phyloP scores from a whole-genome alignment of 371 early-diverging fungal species.

The Mortierella sp. region DNA sequence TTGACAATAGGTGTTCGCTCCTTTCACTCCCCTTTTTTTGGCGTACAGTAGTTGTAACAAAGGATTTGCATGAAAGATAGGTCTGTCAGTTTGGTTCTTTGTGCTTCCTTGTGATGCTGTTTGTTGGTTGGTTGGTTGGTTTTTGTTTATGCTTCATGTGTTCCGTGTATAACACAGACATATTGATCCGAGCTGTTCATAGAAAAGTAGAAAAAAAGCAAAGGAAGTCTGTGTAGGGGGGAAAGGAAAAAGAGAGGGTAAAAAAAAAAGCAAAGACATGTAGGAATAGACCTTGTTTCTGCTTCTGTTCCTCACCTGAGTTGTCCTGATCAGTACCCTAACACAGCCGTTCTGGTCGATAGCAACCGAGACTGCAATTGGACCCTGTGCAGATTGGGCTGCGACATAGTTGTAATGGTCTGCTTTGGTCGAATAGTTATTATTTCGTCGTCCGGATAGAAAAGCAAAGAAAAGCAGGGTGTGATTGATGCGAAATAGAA shows the following conservation, averaged over 20 bases:
- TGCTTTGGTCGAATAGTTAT: neutral
- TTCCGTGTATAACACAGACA: neutral
- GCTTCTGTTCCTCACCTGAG: conserved; percentile 20
- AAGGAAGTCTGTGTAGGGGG: neutral
- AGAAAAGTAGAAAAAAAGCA: neutral
- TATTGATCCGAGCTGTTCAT: neutral
- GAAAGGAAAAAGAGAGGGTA: neutral
- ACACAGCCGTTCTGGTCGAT: conserved; percentile 26
- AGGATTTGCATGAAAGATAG: too few species aligned
- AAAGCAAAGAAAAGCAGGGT: neutral
- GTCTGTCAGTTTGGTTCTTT: neutral
- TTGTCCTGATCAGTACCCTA: conserved; percentile 40
- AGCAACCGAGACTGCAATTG: conserved; percentile 34
- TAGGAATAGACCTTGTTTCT: neutral
- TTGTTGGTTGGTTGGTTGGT: neutral
- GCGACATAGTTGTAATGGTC: conserved; percentile 46
- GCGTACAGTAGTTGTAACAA: neutral
- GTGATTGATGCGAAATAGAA: neutral
- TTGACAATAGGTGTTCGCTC: conserved; percentile 31
- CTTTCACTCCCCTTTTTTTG: conserved; percentile 45
- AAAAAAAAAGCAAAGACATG: neutral
- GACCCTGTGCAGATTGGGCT: conserved; percentile 30
- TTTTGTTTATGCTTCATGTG: too few species aligned
- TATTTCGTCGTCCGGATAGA: neutral
- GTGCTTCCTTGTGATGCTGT: neutral